phyloP scores from a whole-genome alignment of 2,329 filamentous ascomycete genomes.

The Chaetomiaceae sp. region DNA sequence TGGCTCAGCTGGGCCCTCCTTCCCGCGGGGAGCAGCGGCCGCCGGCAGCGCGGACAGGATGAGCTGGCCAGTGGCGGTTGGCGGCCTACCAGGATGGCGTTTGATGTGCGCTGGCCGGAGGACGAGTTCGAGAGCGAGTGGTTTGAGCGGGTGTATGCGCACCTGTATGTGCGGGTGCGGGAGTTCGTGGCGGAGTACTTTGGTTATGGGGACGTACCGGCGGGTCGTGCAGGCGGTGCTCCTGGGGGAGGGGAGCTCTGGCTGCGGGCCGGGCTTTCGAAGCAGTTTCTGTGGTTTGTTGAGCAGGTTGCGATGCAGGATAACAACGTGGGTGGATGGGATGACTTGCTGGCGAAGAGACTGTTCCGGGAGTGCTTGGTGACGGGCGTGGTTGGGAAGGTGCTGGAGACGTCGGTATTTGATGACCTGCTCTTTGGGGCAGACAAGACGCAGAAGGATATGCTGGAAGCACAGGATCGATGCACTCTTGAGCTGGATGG shows the following conservation, averaged over 20 bases:
- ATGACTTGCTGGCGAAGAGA: constrained; percentile 27
- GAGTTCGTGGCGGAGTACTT: constrained; percentile 27
- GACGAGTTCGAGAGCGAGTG: constrained; percentile 22
- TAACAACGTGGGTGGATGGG: constrained; percentile 30
- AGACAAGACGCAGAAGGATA: constrained; percentile 18
- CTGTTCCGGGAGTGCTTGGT: constrained; percentile 31
- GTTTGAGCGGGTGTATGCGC: constrained; percentile 25
- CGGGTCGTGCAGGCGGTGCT: neutral
- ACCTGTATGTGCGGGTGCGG: constrained; percentile 25
- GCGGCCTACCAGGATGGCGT: constrained; percentile 22
- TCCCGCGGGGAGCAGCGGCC: no score
- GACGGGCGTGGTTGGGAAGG: constrained; percentile 32
- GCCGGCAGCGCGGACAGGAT: neutral
- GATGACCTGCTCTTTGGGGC: constrained; percentile 37
- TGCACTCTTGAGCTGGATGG: constrained; percentile 23
- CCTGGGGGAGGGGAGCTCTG: constrained; percentile 10
- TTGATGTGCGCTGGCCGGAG: constrained; percentile 15
- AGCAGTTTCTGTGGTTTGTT: constrained; percentile 32
- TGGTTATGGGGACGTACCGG: constrained; percentile 14
- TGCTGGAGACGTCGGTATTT: constrained; percentile 35
- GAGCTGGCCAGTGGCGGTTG: constrained; percentile 8
- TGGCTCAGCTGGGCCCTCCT: no score
- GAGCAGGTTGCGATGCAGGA: constrained; percentile 32
- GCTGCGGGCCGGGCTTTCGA: constrained; percentile 21
- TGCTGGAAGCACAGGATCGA: constrained; percentile 29